Percentiles rank a stretch among this genome's conserved stretches.
phyloP scores from a whole-genome alignment of 2,329 filamentous ascomycete species.

The Acarospora socialis region DNA sequence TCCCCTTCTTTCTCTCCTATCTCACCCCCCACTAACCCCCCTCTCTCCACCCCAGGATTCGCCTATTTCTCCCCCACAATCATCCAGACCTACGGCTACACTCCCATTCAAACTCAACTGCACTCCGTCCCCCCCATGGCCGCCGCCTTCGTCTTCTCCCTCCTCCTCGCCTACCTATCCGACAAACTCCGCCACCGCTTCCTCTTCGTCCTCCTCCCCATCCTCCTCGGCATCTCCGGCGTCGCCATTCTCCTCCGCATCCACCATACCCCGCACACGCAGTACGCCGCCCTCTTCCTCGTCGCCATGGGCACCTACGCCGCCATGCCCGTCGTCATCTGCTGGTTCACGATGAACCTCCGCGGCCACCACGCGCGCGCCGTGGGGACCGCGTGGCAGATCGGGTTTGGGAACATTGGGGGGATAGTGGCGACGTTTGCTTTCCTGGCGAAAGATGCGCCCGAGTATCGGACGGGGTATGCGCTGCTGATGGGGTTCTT shows the following conservation, averaged over 20 bases:
- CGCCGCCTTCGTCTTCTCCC: constrained; percentile 63
- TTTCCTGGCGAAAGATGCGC: constrained; percentile 27
- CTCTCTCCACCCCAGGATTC: constrained; percentile 33
- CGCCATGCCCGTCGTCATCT: constrained; percentile 26
- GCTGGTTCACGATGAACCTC: constrained; percentile 43
- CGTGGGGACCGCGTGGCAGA: constrained; percentile 36
- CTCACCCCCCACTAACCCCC: constrained; percentile 3
- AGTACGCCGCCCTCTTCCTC: constrained; percentile 76
- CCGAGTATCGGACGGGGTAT: constrained; percentile 17
- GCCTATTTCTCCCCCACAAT: constrained; percentile 66
- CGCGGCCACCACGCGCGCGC: constrained; percentile 36
- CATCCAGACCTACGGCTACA: constrained; percentile 53
- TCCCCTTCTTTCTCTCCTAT: constrained; percentile 6
- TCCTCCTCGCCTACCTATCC: constrained; percentile 57
- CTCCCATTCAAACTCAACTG: too few species aligned
- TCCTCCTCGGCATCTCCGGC: constrained; percentile 55
- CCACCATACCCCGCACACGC: constrained; percentile 49
- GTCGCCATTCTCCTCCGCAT: constrained; percentile 62
- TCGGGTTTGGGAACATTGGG: constrained; percentile 35
- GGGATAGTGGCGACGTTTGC: constrained; percentile 39
- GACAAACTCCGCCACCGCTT: constrained; percentile 63
- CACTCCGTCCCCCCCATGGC: too few species aligned
- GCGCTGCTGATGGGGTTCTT: constrained; percentile 16
- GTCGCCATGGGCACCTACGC: too few species aligned
- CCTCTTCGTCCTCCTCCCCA: constrained; percentile 54